These are phyloP conservation scores for Podila epigama DNA, from an alignment of 192 early-diverging fungal genomes.

Conservation along the genomic window DNA sequence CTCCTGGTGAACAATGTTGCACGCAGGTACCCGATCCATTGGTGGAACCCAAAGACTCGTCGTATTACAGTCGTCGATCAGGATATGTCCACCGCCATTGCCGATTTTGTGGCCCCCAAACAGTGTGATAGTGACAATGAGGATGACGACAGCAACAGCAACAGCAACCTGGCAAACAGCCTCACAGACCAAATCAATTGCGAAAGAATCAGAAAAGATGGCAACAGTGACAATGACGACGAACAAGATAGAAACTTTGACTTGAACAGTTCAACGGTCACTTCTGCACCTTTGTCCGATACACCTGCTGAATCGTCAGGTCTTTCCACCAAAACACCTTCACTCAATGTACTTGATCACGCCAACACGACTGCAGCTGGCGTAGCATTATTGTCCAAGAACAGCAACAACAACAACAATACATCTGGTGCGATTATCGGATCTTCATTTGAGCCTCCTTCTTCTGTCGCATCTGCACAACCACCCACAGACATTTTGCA, in stretches of 20 bases:
- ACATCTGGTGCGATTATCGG: neutral
- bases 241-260: too few species aligned
- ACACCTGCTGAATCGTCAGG: too few species aligned
- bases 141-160: neutral
- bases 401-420: neutral
- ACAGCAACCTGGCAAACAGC: neutral
- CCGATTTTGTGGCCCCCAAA: constrained; percentile 13
- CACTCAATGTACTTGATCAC: neutral
- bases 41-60: constrained; percentile 55
- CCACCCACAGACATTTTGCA: neutral
- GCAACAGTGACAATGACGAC: neutral
- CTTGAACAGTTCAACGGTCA: too few species aligned
- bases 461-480: neutral
- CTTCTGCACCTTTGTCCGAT: too few species aligned
- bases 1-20: constrained; percentile 60
- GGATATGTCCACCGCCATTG: constrained; percentile 33
- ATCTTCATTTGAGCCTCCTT: neutral
- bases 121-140: constrained; percentile 4
- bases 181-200: neutral
- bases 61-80: constrained; percentile 24
- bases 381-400: too few species aligned
- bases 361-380: neutral
- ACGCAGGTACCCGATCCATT: constrained; percentile 60
- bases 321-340: neutral
- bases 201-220: too few species aligned